Conservation (phyloP, 345 rosid species). For the Salix koriyanagi region DNA sequence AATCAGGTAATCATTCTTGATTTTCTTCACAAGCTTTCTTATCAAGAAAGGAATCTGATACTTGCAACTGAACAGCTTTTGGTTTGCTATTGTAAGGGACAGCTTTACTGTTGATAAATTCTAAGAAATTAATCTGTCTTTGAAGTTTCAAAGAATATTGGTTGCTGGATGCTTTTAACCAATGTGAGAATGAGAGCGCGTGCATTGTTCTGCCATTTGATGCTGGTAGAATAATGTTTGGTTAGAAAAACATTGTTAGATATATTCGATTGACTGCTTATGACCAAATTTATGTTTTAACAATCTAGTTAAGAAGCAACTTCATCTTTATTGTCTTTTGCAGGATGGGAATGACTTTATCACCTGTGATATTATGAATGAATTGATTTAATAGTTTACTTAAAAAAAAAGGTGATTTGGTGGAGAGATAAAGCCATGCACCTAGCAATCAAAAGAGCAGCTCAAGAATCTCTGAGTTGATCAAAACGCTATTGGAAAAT, state of each 20-base stretch:
- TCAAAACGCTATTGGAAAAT: neutral
- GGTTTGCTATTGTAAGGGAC: neutral
- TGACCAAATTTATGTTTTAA: neutral
- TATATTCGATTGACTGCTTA: too few relatives aligned
- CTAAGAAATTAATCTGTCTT: neutral
- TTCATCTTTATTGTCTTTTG: neutral
- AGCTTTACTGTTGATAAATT: neutral
- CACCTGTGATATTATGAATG: neutral
- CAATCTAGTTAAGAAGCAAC: neutral
- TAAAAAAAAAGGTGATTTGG: too few relatives aligned
- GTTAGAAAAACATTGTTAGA: too few relatives aligned
- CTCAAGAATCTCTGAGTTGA: neutral
- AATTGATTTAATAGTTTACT: neutral
- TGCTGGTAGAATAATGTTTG: neutral
- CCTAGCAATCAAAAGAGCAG: neutral
- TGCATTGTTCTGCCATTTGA: neutral
- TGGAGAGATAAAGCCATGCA: neutral
- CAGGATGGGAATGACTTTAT: neutral
- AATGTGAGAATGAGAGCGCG: neutral
- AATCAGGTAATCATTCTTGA: constrained; percentile 56
- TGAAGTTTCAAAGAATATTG: neutral
- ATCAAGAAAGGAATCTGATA: neutral
- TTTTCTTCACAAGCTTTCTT: neutral
- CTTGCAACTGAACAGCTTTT: neutral
- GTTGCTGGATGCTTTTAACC: neutral